Conservation (phyloP, 2,329 filamentous ascomycete genomes). For the Colletotrichum brevisporum region DNA sequence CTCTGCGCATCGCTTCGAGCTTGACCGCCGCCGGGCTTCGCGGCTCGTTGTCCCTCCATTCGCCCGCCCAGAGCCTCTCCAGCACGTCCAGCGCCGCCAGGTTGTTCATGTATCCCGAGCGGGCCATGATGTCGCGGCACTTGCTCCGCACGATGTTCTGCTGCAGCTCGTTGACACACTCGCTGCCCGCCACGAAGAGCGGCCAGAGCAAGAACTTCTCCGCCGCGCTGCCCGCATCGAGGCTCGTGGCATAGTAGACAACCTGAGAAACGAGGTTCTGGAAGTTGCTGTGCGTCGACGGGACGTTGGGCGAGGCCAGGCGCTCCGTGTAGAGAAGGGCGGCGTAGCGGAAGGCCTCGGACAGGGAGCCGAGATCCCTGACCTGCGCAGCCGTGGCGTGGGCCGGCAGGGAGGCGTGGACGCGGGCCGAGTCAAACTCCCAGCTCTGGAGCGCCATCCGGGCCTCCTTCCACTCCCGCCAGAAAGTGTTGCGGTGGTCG, state of each 20-base stretch:
- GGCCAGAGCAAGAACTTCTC: constrained; percentile 96
- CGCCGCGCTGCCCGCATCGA: constrained; percentile 78
- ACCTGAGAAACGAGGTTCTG: constrained; percentile 87
- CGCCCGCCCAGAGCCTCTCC: constrained; percentile 84
- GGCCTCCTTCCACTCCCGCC: constrained; percentile 88
- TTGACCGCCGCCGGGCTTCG: constrained; percentile 50
- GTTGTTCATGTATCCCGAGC: constrained; percentile 95
- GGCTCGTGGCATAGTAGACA: constrained; percentile 84
- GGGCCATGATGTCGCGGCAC: constrained; percentile 87
- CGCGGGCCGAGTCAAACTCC: constrained; percentile 76
- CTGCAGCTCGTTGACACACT: constrained; percentile 86
- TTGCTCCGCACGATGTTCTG: constrained; percentile 84
- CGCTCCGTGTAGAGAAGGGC: constrained; percentile 92
- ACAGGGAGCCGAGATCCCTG: constrained; percentile 84
- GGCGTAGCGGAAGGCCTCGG: constrained; percentile 90
- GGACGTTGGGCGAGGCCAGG: constrained; percentile 81
- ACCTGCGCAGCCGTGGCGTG: constrained; percentile 72
- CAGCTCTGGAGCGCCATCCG: constrained; percentile 83
- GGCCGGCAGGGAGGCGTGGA: constrained; percentile 65
- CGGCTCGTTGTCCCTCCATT: constrained; percentile 56
- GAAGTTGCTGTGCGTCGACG: constrained; percentile 82
- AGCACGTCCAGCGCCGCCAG: constrained; percentile 87
- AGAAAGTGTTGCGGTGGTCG: constrained; percentile 78
- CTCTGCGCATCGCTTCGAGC: constrained; percentile 56
- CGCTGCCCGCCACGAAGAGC: constrained; percentile 89